Base-by-base conservation (phyloP, 1,284 basidiomycete species). In the Trichosporon asahii region DNA sequence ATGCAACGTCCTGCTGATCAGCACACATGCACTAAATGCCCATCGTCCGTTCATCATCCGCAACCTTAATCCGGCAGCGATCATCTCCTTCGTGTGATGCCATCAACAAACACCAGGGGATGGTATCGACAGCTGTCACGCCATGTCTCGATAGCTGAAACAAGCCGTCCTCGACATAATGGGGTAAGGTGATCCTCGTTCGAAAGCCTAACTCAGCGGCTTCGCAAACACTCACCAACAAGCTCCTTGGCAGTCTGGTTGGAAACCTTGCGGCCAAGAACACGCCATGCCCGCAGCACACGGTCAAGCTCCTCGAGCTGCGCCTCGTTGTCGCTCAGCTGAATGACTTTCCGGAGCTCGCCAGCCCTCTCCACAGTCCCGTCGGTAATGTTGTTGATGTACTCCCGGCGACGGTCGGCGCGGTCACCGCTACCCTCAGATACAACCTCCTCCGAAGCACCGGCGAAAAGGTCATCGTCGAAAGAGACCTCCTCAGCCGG, bases 301-400 rank as follows among this genome's bases (percentile, higher is more conserved):
- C 35, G 46, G 9, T 53, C 71, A 25, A 74, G 66, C 14, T 66
- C 66, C 66, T 74, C 69, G 25, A 74, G 68, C 29, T 74, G 67
- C 37, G 53, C 70, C n/a, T 55, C 67, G 23, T 49, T 64, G 57
- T 74, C 73, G 27, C 63, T 57, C n/a, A 72, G 66, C 66, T 68
- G 68, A 27, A 72, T 64, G 37, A 74, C 71, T 66, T 74, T 74
- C 40, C 73, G 70, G 35, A 74, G 68, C 64, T 68, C 68, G 29
- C 73, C 73, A 27, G 66, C 35, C 55, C 67, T 70, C 60, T 23
- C 27, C 18, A 46, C 60, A 21, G 60, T 63, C 35, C 65, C 64
- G 55, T 27, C 31, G 21, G 71, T 66, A 37, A 73, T 72, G 9
- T 15, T 6, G 12, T 55, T 9, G 8, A 69, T 64, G 12, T 66